Evolutionary conservation across 345 rosid species (phyloP), one percentile per base, ranked within the genome.

Genomic region (Raphanus raphanistrum): DNA sequence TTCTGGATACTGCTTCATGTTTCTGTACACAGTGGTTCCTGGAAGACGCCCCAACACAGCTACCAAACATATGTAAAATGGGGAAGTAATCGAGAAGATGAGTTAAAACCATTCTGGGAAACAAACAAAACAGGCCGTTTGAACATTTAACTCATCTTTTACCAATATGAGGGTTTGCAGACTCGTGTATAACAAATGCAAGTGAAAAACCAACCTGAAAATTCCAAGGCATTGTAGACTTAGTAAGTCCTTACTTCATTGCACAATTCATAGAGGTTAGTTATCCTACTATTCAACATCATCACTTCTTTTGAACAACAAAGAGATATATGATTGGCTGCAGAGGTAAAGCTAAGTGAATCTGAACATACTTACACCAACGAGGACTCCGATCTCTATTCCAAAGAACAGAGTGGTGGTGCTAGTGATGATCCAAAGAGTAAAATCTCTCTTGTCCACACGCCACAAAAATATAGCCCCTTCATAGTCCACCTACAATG

Each of bases 41-140:
- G 98, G 99, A 83, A 92, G 98, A 65, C 97, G 96, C n/a, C 98
- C 99, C 90, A 92, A 82, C 43, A 91, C 87, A 83, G 99, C 99
- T 50, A 17, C 54, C 54, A 48, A 48, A 48, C 15, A 43, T 48
- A 48, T 48, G 54, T 5, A 13, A 43, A n/a, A n/a, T n/a, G n/a
- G 13, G 54, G 17, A 13, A n/a, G 54, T 48, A 48, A n/a, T 48
- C 54, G 13, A 13, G n/a, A 43, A 43, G 15, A 43, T 48, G 54
- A 48, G 0, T 13, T 13, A 1, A 13, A 13, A 48, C 54, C 17
- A 13, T 13, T 48, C 15, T 13, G 6, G 13, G 54, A 48, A 48
- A n/a, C n/a, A n/a, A n/a, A n/a, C n/a, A n/a, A n/a, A n/a, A n/a
- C n/a, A n/a, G n/a, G n/a, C n/a, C n/a, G n/a, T n/a, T n/a, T n/a